Base-by-base conservation (phyloP, 2,329 filamentous ascomycete genomes). In the Lasiodiplodia sp. region DNA sequence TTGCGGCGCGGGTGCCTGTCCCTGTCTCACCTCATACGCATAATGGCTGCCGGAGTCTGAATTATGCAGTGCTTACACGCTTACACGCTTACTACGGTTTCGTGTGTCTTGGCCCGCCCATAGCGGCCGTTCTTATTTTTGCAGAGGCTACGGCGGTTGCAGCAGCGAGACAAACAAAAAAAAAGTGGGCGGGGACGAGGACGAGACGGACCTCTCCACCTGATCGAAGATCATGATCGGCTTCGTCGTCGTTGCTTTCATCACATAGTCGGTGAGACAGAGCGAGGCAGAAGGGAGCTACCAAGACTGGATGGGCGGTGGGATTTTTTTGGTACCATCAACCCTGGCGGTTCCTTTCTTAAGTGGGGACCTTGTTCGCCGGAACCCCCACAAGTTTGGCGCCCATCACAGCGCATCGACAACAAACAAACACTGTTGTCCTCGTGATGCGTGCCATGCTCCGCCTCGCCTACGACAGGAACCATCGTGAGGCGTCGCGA, bases 261-360 rank as follows among this genome's bases (percentile, higher is more conserved):
- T 63, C 58, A 63, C 40, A 63, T 63, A 63, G 58, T 63, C 58
- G 58, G 58, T 63, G 58, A 63, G 28, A 44, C 14, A 44, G 28
- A 28, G 37, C 10, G 37, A 25, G 21, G 37, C 38, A 21, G 55
- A 31, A 56, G 53, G 53, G 34, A 31, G 53, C 31, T 34, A 34
- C 31, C 31, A 8, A 34, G 7, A 34, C 31, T 34, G 31, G 31
- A 34, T 34, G 31, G 28, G 55, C 4, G 53, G 53, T 57, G 25
- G 55, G 55, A 37, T 40, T 23, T 47, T 47, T 47, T 47, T 47
- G 44, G 44, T n/a, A 47, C 44, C 44, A 47, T 47, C n/a, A 21
- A 47, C 44, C 31, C 44, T 21, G 44, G 44, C n/a, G 44, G 44
- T 47, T 21, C 44, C 44, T 8, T 47, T 47, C 44, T 47, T 21